Base-by-base conservation (phyloP, 768 basidiomycete genomes). In the Amylocystis lapponica region DNA sequence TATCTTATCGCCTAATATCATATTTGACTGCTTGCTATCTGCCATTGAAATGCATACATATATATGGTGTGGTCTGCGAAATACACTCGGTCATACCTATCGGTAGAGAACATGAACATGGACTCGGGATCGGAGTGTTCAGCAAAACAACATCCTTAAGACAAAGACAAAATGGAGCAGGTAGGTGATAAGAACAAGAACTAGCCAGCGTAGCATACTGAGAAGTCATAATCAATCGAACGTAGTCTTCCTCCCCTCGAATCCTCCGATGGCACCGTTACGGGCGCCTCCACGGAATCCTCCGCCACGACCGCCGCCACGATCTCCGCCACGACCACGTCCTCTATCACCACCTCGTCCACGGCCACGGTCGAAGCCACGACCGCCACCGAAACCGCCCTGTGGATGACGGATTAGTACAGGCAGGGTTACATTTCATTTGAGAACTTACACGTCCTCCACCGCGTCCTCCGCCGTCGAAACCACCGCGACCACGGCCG, bases 171-270 rank as follows among this genome's bases (percentile, higher is more conserved):
- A n/a, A n/a, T n/a, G n/a, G n/a, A n/a, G n/a, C n/a, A n/a, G n/a
- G n/a, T n/a, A n/a, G n/a, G n/a, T n/a, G n/a, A n/a, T n/a, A n/a
- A n/a, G 33, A 17, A 12, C 12, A 27, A 27, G 36, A 38, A 33
- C 32, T 35, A 33, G 10, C 36, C 27, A 29, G 17, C 19, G 27
- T 25, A 7, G 17, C n/a, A 38, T 19, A 27, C 6, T 37, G 12
- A 25, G 16, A 21, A 30, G 27, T 5, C 11, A 8, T 21, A 42
- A 34, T 27, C 26, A 43, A 19, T 45, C 36, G 50, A 86, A 86
- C 11, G 76, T 81, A 37, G 65, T 78, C 64, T 81, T 84, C 70
- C 70, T 84, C 57, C 86, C 87, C 53, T 79, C 78, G 43, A 72
- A 75, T 20, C 73, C 56, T 36, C 76, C 65, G 57, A 85, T 78